Conservation (phyloP, 352 stramenopile species). For the Hyaloperonospora brassicae region DNA sequence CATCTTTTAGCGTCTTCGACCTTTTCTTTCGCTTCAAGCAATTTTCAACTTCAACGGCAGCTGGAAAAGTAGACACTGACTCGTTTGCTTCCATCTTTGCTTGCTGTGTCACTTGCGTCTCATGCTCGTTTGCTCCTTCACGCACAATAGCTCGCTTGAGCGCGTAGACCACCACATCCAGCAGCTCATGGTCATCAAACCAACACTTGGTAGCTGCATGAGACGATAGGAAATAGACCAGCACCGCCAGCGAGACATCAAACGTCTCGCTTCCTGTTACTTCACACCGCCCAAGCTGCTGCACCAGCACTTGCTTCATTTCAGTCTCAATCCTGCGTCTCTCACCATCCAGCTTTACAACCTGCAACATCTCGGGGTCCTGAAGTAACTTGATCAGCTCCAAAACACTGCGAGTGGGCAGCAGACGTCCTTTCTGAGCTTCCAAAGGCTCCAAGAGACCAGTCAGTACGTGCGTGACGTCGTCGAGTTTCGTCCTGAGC, state of each 20-base stretch:
- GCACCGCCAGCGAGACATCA: slow-evolving; percentile 24
- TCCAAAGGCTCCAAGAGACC: slow-evolving; percentile 25
- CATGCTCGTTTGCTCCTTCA: slow-evolving; percentile 15
- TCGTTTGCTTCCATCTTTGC: slow-evolving; percentile 1
- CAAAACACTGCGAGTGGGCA: slow-evolving; percentile 27
- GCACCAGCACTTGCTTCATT: slow-evolving; percentile 30
- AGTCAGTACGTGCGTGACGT: slow-evolving; percentile 55
- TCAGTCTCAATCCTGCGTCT: slow-evolving; percentile 17
- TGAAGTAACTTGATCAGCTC: slow-evolving; percentile 34
- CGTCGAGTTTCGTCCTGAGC: slow-evolving; percentile 40
- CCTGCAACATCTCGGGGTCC: slow-evolving; percentile 25
- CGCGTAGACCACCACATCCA: slow-evolving; percentile 27
- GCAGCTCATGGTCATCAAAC: slow-evolving; percentile 23
- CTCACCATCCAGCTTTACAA: slow-evolving; percentile 26
- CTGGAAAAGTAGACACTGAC: background rate
- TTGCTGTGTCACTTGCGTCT: slow-evolving; percentile 14
- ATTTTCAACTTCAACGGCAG: slow-evolving; percentile 23
- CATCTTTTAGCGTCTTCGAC: background rate
- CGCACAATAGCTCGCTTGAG: slow-evolving; percentile 15
- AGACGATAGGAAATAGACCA: slow-evolving; percentile 36
- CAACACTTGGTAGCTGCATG: slow-evolving; percentile 27
- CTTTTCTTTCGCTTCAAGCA: slow-evolving; percentile 49
- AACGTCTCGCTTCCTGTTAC: slow-evolving; percentile 1
- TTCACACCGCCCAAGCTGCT: slow-evolving; percentile 5
- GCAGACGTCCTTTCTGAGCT: slow-evolving; percentile 4